Evolutionary conservation across 768 basidiomycete genomes (phyloP), one percentile per base, ranked within the genome.

Genomic region (Terana coerulea): DNA sequence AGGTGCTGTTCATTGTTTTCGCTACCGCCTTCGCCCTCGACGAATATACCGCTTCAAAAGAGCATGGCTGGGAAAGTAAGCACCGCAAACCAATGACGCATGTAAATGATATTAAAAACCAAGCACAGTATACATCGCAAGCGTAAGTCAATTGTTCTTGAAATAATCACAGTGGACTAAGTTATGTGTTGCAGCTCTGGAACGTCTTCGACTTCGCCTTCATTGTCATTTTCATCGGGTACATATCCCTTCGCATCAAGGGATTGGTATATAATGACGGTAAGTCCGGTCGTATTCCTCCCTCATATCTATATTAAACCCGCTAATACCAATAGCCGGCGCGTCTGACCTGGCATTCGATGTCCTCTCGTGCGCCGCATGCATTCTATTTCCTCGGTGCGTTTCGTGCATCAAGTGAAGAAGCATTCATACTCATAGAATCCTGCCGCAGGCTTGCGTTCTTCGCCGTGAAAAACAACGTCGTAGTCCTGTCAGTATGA

Each of bases 51-150:
- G 81, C 90, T 4, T 80, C 86, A 1, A 89, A 81, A 44, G 91
- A 94, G 65, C 84, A 94, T 61, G 91, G 93, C 22, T 93, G 88
- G 89, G 77, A 79, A 39, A 84, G 91, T 91, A 61, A 69, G 90
- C 75, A 21, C 14, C 6, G 22, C n/a, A n/a, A n/a, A n/a, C n/a
- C n/a, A n/a, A n/a, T n/a, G n/a, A n/a, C n/a, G n/a, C n/a, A n/a
- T n/a, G n/a, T n/a, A n/a, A n/a, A n/a, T n/a, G n/a, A n/a, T n/a
- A n/a, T n/a, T n/a, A n/a, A n/a, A n/a, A n/a, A 17, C 56, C 47
- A 22, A 40, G 11, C 37, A 21, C 57, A 78, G 91, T 94, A 47
- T 94, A 94, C 64, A 80, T 91, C 36, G 88, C 91, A 19, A 92
- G 91, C 62, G 90, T 89, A 63, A 61, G 51, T 2, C 7, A 10